Evolutionary conservation across 352 stramenopile species (phyloP).

Genomic region (Globisporangium uncinulatum): DNA sequence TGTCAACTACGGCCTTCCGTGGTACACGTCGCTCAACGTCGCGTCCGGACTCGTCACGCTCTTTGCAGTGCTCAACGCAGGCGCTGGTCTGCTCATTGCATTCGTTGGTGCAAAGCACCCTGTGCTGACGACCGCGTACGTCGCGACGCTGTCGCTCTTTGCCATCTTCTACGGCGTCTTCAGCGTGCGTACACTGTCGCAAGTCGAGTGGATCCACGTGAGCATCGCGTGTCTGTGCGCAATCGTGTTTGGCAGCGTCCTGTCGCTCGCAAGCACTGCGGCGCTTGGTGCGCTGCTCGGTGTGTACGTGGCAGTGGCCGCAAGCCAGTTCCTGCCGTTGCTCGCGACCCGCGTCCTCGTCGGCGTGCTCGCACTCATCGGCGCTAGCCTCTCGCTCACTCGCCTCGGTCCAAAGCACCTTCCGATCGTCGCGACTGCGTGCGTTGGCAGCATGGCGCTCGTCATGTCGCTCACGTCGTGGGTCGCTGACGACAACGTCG

Average conservation of each 20-base stretch:
- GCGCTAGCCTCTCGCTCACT: constrained; percentile 35
- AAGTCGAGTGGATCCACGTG: constrained; percentile 63
- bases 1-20: constrained; percentile 76
- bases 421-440: constrained; percentile 59
- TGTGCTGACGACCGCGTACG: constrained; percentile 48
- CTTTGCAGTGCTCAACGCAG: constrained; percentile 56
- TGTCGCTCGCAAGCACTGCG: constrained; percentile 47
- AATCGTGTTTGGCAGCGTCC: constrained; percentile 62
- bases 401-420: constrained; percentile 49
- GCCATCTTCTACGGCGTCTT: constrained; percentile 70
- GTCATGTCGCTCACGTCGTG: constrained; percentile 73
- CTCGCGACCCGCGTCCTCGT: constrained; percentile 55
- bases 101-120: constrained; percentile 50
- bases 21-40: constrained; percentile 67
- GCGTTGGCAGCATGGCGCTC: constrained; percentile 57
- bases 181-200: constrained; percentile 33
- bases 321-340: constrained; percentile 66
- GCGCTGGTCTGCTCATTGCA: constrained; percentile 45
- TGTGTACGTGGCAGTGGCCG: constrained; percentile 51
- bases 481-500: constrained; percentile 53
- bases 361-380: constrained; percentile 30
- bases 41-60: constrained; percentile 34
- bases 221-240: constrained; percentile 65
- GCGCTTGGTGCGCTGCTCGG: constrained; percentile 62
- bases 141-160: constrained; percentile 53